Evolutionary conservation across 108 stramenopile species (phyloP), one percentile per base, ranked within the genome.

Genomic region (Bacterosira constricta): DNA sequence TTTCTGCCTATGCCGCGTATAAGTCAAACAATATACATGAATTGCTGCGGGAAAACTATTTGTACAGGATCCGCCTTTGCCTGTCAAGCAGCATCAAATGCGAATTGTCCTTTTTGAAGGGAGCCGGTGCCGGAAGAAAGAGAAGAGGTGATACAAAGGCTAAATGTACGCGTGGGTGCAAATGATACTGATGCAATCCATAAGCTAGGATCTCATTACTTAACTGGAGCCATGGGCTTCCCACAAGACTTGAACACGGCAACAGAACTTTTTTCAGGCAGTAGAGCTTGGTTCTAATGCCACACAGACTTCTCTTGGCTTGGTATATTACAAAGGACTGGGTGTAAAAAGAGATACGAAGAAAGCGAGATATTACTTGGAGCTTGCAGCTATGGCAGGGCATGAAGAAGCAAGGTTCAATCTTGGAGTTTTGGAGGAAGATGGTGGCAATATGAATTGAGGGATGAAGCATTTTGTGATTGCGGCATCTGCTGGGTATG

Each of bases 371-470:
- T n/a, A 62, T 62, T 39, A 62, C 44, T 62, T 15, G 15, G 60
- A 62, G 60, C 60, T 62, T n/a, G 60, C 36, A 15, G 60, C 60
- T 13, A 62, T 62, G 42, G 60, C 27, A 46, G 60, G 60, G 44
- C 25, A 62, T 41, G 44, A 35, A 25, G 2, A 38, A 1, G 60
- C 60, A 39, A 62, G 60, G 60, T 45, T 2, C 44, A 39, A 39
- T 20, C 60, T 62, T 39, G 60, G 42, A 13, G 25, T 39, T 18
- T 15, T 62, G 15, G 60, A 62, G 29, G n/a, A 7, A n/a, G 32
- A 35, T 15, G 15, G 29, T 25, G 31, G 36, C 18, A 62, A 38
- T 41, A 39, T 26, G 23, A 13, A 62, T 15, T 18, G 44, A 30
- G 60, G 26, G 17, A 41, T 62, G 37, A 62, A 62, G 21, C 60